Conservation (phyloP, 345 rosid genomes). For the Excoecaria cochinchinensis region DNA sequence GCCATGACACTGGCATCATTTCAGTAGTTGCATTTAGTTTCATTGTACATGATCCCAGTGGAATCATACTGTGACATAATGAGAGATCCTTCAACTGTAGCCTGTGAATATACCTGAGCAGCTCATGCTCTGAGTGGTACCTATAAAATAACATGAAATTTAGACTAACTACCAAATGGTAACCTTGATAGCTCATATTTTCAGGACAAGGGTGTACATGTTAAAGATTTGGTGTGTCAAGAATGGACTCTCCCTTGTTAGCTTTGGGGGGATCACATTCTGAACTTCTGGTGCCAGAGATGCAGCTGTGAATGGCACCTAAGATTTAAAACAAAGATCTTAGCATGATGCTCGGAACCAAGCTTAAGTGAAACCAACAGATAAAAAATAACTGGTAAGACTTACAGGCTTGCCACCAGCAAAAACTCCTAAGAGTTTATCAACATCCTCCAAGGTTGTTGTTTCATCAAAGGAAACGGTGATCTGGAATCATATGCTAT, state of each 20-base stretch:
- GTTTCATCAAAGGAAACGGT: slow-evolving; percentile 96
- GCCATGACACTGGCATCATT: slow-evolving; percentile 98
- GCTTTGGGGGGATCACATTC: slow-evolving; percentile 62
- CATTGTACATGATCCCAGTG: slow-evolving; percentile 98
- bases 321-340: slow-evolving; percentile 20
- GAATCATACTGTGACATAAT: slow-evolving; percentile 98
- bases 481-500: slow-evolving; percentile 48
- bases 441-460: slow-evolving; percentile 89
- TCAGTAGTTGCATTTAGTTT: slow-evolving; percentile 95
- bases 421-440: slow-evolving; percentile 73
- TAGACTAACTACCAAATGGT: slow-evolving; percentile 15
- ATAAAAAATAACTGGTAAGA: slow-evolving; percentile 15
- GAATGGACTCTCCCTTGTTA: slow-evolving; percentile 71
- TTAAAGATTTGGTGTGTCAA: slow-evolving; percentile 83
- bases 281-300: slow-evolving; percentile 87
- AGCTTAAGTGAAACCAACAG: slow-evolving; percentile 14
- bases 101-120: slow-evolving; percentile 78
- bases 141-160: slow-evolving; percentile 39
- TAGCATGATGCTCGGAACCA: slow-evolving; percentile 1
- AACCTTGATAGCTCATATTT: slow-evolving; percentile 18
- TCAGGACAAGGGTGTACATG: slow-evolving; percentile 45
- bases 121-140: slow-evolving; percentile 93
- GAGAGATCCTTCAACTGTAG: slow-evolving; percentile 91
- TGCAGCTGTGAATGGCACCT: slow-evolving; percentile 86
- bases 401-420: slow-evolving; percentile 80